Conservation (phyloP, 163 green algal species). For the Smithsoniella earleae region DNA sequence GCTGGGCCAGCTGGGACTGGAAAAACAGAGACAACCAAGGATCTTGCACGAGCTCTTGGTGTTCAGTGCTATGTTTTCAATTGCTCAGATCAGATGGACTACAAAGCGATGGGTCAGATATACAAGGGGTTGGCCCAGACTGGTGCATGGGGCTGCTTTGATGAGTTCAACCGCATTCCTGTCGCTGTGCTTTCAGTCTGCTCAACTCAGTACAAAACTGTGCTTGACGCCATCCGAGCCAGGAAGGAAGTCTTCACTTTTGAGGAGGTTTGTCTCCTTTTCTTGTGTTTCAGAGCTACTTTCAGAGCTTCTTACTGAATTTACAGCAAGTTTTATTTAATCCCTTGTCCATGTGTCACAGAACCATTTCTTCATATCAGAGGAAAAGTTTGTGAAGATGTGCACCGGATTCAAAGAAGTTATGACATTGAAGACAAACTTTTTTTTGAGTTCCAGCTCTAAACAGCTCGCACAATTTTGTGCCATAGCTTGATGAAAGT, state of each 20-base stretch:
- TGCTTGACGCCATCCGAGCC: slow-evolving; percentile 80
- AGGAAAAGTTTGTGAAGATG: too few relatives aligned
- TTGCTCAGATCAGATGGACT: slow-evolving; percentile 93
- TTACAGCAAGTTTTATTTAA: too few relatives aligned
- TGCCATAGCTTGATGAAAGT: too few relatives aligned
- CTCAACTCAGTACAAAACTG: slow-evolving; percentile 89
- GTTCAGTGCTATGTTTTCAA: slow-evolving; percentile 94
- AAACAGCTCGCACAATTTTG: too few relatives aligned
- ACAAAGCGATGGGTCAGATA: slow-evolving; percentile 79
- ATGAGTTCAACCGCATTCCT: slow-evolving; percentile 88
- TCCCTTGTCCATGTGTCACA: too few relatives aligned
- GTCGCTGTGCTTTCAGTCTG: slow-evolving; percentile 48
- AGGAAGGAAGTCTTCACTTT: slow-evolving; percentile 72
- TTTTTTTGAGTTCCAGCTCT: too few relatives aligned
- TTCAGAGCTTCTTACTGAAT: too few relatives aligned
- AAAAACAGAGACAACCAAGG: slow-evolving; percentile 90
- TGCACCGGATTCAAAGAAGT: too few relatives aligned
- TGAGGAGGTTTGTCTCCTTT: slow-evolving; percentile 47
- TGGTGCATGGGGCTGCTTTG: slow-evolving; percentile 86
- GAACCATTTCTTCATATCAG: too few relatives aligned
- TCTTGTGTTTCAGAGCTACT: too few relatives aligned
- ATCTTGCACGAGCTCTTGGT: slow-evolving; percentile 75
- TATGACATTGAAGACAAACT: too few relatives aligned
- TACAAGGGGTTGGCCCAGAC: slow-evolving; percentile 89
- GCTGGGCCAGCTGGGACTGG: slow-evolving; percentile 66